phyloP scores from a whole-genome alignment of 495 filamentous ascomycete species.

The Clavariopsis aquatica region DNA sequence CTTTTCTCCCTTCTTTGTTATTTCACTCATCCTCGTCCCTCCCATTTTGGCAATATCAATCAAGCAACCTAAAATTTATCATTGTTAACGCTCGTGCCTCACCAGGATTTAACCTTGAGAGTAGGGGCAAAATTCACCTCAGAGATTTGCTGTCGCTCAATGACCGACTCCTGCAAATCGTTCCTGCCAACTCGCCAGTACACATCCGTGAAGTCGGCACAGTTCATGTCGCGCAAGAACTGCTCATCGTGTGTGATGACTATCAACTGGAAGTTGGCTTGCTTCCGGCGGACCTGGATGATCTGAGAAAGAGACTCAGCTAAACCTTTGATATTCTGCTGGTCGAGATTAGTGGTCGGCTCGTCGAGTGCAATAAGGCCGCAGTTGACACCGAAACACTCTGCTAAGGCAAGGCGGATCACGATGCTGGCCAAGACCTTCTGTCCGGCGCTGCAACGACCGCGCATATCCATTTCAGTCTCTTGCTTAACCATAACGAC shows the following conservation, averaged over 20 bases:
- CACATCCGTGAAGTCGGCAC: constrained; percentile 87
- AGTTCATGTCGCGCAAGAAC: constrained; percentile 89
- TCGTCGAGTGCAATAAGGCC: constrained; percentile 97
- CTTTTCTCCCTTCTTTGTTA: neutral
- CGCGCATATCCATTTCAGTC: constrained; percentile 99
- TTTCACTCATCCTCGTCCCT: neutral
- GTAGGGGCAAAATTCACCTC: neutral
- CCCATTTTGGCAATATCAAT: neutral
- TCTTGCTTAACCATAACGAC: constrained; percentile 98
- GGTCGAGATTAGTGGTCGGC: constrained; percentile 95
- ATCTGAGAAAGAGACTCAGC: constrained; percentile 84
- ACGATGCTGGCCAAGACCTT: constrained; percentile 97
- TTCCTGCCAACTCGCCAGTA: constrained; percentile 86
- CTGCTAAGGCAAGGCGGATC: constrained; percentile 92
- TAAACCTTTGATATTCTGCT: constrained; percentile 87
- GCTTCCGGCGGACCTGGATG: constrained; percentile 77
- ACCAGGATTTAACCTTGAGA: neutral
- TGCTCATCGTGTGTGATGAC: constrained; percentile 99
- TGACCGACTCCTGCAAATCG: constrained; percentile 82
- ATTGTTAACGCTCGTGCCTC: neutral
- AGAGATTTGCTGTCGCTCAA: constrained; percentile 68
- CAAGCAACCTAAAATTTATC: neutral
- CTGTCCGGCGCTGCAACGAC: constrained; percentile 93
- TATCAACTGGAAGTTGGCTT: constrained; percentile 96
- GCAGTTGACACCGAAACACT: constrained; percentile 96